Evolutionary conservation across 805 yeast species (phyloP), one percentile per base, ranked within the genome.

Genomic region (Vanderwaltozyma verrucispora): DNA sequence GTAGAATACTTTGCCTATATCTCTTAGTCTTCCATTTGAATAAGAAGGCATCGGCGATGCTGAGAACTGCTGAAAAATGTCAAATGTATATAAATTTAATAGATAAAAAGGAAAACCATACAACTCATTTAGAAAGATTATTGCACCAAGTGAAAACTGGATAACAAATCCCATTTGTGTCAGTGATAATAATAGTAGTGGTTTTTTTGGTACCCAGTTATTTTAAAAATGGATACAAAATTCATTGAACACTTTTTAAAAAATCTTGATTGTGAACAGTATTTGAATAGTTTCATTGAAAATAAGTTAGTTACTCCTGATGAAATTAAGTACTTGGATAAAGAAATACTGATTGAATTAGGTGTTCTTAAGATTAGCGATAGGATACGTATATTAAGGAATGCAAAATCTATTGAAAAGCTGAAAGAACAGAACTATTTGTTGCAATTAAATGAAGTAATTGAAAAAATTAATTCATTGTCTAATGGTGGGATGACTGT

Each of bases 301-400:
- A 47, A 45, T 37, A 42, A 45, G 5, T 31, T 58, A 17, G 46
- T 53, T 14, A 35, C 44, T 1, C 46, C 39, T 19, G 54, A 52
- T 1, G 50, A 54, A 5, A 29, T 66, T 9, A 51, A 49, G 14
- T 56, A 46, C 35, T 25, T 67, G n/a, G 95, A 84, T 49, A 66
- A 71, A 30, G 65, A 61, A 6, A 73, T 86, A 1, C 67, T 89
- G 39, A 72, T 69, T 33, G 92, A 80, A 39, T 54, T 92, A 10
- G 95, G 95, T 0, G 59, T 89, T 10, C 44, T 49, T n/a, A 80
- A 75, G 45, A 73, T 89, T 13, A 96, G 97, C 1, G 97, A 92
- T 56, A 64, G 96, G 20, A 65, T 89, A 16, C 65, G 80, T 21
- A 59, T 89, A 10, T 74, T 79, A 49, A 64, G 74, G 13, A 77